A percentile compares a stretch with the other conserved stretches of the same genome.
phyloP scores from a whole-genome alignment of 2,329 filamentous ascomycete species.

The Hypoxylon sp. region DNA sequence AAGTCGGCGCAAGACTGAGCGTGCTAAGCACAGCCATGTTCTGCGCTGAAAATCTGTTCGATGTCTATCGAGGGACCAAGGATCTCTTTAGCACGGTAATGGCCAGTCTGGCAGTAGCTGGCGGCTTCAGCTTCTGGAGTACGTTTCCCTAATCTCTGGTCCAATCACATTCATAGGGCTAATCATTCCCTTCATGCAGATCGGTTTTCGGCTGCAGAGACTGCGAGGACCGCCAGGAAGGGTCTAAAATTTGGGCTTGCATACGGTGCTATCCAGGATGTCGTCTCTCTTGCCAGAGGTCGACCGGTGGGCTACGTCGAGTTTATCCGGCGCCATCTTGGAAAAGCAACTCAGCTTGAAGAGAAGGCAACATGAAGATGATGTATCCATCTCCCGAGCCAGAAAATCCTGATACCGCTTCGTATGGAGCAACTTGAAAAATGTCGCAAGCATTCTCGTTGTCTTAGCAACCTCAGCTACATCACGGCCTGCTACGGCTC shows the following conservation, averaged over 20 bases:
- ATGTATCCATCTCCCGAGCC: constrained; percentile 1
- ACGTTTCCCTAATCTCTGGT: constrained; percentile 53
- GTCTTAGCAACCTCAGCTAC: constrained; percentile 6
- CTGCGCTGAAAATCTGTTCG: constrained; percentile 85
- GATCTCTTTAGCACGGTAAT: constrained; percentile 86
- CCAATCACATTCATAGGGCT: background rate
- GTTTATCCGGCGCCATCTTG: constrained; percentile 66
- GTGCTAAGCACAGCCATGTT: constrained; percentile 83
- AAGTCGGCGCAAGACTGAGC: constrained; percentile 77
- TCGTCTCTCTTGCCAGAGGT: constrained; percentile 75
- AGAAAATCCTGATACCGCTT: constrained; percentile 8
- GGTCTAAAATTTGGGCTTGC: constrained; percentile 82
- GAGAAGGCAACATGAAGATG: constrained; percentile 38
- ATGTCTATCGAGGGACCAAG: constrained; percentile 74
- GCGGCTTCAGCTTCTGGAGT: constrained; percentile 89
- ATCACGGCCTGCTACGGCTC: constrained; percentile 8
- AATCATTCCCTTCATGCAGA: constrained; percentile 61
- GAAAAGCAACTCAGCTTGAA: constrained; percentile 44
- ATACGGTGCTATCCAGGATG: constrained; percentile 86
- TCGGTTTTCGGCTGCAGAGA: constrained; percentile 81
- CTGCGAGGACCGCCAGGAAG: constrained; percentile 81
- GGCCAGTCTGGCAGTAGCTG: constrained; percentile 86
- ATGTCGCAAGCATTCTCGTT: background rate
- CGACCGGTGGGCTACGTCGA: constrained; percentile 81
- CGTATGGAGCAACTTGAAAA: constrained; percentile 8